Conservation (phyloP, 106 monocot genomes). For the Triglochin maritima region DNA sequence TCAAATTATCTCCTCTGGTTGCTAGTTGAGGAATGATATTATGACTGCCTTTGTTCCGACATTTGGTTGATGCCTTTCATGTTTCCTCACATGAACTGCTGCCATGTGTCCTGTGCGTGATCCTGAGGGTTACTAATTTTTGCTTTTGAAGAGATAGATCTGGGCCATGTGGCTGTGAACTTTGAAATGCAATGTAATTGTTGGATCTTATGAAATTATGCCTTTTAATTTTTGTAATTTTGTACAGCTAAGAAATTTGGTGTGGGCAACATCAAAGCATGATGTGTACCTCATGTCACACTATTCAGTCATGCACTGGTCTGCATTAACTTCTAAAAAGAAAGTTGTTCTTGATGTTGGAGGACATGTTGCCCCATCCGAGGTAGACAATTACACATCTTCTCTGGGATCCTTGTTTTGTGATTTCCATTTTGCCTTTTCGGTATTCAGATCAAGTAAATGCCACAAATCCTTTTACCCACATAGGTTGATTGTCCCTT, state of each 20-base stretch:
- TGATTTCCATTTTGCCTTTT: neutral
- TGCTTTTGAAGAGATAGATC: too few relatives aligned
- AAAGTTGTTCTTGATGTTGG: conserved; percentile 32
- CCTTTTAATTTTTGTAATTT: neutral
- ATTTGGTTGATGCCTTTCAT: too few relatives aligned
- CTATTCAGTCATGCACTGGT: conserved; percentile 41
- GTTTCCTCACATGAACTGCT: too few relatives aligned
- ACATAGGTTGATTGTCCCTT: neutral
- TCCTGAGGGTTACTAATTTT: too few relatives aligned
- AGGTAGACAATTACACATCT: conserved; percentile 10
- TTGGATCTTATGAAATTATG: too few relatives aligned
- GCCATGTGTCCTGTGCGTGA: too few relatives aligned
- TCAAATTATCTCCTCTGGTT: neutral
- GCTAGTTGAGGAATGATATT: too few relatives aligned
- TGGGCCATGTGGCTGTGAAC: too few relatives aligned
- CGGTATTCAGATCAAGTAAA: neutral
- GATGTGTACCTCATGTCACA: conserved; percentile 40
- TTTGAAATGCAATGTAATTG: too few relatives aligned
- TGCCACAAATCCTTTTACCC: neutral
- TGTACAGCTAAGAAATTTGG: conserved; percentile 39
- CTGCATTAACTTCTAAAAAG: conserved; percentile 15
- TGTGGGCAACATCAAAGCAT: conserved; percentile 29
- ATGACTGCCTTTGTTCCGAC: too few relatives aligned
- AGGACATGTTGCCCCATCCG: conserved; percentile 39
- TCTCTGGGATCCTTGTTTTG: too few relatives aligned